A percentile compares a stretch with the other conserved stretches of the same genome.
Conservation (phyloP, 306 rosid genomes). For the Morella rubra region DNA sequence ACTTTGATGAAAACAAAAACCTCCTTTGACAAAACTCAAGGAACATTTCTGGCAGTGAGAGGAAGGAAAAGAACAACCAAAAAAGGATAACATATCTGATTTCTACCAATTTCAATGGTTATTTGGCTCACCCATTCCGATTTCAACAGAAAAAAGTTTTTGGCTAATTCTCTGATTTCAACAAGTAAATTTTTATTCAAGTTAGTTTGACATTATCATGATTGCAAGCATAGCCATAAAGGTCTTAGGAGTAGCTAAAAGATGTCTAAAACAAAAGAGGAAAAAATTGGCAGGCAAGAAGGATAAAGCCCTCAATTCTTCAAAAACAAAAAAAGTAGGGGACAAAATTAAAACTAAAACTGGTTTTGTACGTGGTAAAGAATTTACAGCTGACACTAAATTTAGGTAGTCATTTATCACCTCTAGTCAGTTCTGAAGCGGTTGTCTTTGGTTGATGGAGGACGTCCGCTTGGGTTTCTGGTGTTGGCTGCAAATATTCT, state of each 20-base stretch:
- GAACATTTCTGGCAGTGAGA: neutral
- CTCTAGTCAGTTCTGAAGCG: neutral
- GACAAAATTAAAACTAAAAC: neutral
- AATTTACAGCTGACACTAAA: neutral
- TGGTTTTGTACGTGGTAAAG: neutral
- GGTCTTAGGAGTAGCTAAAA: neutral
- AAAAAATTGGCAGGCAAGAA: neutral
- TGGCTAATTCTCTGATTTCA: neutral
- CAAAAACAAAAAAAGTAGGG: neutral
- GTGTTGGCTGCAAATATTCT: neutral
- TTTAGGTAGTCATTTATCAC: constrained; percentile 15
- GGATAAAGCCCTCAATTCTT: neutral
- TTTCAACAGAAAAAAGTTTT: neutral
- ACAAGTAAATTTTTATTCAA: neutral
- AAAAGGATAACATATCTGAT: neutral
- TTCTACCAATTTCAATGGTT: neutral
- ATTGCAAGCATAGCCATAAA: neutral
- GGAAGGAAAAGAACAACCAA: neutral
- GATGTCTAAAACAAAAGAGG: neutral
- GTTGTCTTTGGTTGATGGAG: neutral
- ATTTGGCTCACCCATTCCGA: neutral
- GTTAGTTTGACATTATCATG: neutral
- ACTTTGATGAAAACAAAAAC: neutral
- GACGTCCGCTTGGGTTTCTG: neutral
- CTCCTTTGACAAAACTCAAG: neutral